Base-by-base conservation (phyloP, 331 rosid species). In the Pyracantha coccinea region DNA sequence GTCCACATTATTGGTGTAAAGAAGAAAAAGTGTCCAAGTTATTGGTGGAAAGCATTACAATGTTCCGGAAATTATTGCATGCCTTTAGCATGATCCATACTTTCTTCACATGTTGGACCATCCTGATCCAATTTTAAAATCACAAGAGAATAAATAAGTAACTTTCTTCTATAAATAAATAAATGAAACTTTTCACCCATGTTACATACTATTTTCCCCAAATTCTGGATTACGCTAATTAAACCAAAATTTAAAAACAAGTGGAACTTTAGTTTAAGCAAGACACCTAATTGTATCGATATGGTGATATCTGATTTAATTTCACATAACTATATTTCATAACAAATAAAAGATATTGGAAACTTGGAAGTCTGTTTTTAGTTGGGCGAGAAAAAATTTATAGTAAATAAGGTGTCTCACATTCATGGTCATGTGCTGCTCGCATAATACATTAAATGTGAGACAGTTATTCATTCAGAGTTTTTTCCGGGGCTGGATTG, bases 81-180 rank as follows among this genome's bases (percentile, higher is more conserved):
- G 45, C 45, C 13, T 38, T 38, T 1, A 50, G 41, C 60, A 35
- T n/a, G 35, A 15, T 60, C 72, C 78, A 38, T 45, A 6, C 77
- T 38, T 73, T 38, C 13, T 38, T 79, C 60, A 72, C 61, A 67
- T 38, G 78, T 44, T 27, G 58, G 50, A 64, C 24, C 52, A 31
- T 75, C 14, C 45, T 38, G 45, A 38, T 38, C 21, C 47, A 20
- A 17, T n/a, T 6, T 50, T 29, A 17, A 33, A 57, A 53, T 54
- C 32, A 53, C 64, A 1, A 8, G 19, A 8, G 9, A 64, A 7
- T 2, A 33, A 64, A 31, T 2, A n/a, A n/a, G 2, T n/a, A 19
- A 32, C 2, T 2, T 44, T 10, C 7, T 27, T 8, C 44, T 2
- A 35, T 35, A 35, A 35, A 9, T 35, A 57, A 14, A 14, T 13